Conservation (phyloP, 23 red algal genomes). For the Gracilaria vermiculophylla region DNA sequence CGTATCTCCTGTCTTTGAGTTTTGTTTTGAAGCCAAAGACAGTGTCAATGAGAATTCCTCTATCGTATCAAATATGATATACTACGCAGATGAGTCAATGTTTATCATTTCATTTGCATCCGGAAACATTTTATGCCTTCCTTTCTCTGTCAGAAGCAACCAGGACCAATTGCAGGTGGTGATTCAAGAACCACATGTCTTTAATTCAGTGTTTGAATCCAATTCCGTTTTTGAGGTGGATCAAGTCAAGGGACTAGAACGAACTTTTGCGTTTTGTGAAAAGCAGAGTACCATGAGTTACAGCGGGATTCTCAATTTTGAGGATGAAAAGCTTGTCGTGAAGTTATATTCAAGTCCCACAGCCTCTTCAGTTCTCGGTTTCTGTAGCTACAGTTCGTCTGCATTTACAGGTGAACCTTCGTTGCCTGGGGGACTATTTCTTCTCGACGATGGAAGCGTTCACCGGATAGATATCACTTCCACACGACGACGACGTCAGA, state of each 20-base stretch:
- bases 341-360: neutral
- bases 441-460: conserved; percentile 63
- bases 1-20: neutral
- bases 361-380: conserved; percentile 20
- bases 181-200: conserved; percentile 4
- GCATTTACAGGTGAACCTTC: neutral
- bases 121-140: conserved; percentile 14
- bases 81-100: conserved; percentile 28
- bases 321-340: neutral
- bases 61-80: neutral
- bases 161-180: neutral
- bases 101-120: conserved; percentile 4
- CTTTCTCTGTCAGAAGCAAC: neutral
- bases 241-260: conserved; percentile 14
- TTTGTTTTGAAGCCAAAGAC: conserved; percentile 32
- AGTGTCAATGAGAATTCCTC: neutral
- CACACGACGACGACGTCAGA: conserved; percentile 4
- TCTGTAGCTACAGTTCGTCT: neutral
- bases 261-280: conserved; percentile 15
- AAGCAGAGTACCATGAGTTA: conserved; percentile 2
- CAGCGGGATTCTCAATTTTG: neutral
- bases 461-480: conserved; percentile 25
- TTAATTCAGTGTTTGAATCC: conserved; percentile 1
- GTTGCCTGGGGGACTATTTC: conserved; percentile 18
- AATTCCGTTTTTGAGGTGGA: neutral